Base-by-base conservation (phyloP, 768 basidiomycete genomes). In the Suillus sp. region DNA sequence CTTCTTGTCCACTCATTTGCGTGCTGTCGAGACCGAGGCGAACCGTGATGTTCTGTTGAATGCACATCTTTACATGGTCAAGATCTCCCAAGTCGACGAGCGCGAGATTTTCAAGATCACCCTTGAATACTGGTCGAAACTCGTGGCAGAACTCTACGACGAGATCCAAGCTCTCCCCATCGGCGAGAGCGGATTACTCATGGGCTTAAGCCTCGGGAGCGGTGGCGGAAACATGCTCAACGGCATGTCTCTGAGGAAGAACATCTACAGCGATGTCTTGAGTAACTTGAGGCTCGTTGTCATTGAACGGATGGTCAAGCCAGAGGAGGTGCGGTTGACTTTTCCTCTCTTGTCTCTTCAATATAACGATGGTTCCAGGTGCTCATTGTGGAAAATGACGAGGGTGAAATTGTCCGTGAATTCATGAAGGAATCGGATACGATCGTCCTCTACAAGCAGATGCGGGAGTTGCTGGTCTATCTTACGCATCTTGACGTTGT, bases 91-190 rank as follows among this genome's bases (percentile, higher is more conserved):
- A 68, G 97, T 99, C 40, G 96, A 99, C 70, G 97, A 99, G 73
- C 89, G 96, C 59, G 97, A 99, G 76, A 92, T 99, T 67, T 99
- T 99, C 88, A 99, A 99, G 79, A 97, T 99, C 71, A 97, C 96
- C 69, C 78, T 99, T 71, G 97, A 99, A 73, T 99, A 99, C 78
- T 99, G 97, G 94, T 76, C 88, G 61, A 95, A 96, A 76, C 88
- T 99, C 32, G 96, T 99, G 16, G 87, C 94, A 1, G 96, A 97
- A 72, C 84, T 99, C 22, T 99, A 99, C 72, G 96, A 98, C 66
- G 97, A 99, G 80, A 91, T 97, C 58, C 95, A 97, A 75, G 90
- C 88, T 65, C 75, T 97, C 22, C 95, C 95, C 2, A 93, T 93
- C 69, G 89, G 93, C 56, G 92, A 93, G 57, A 91, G 89, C 25